Conservation (phyloP, 306 rosid genomes). For the Vigna reflexopilosa region DNA sequence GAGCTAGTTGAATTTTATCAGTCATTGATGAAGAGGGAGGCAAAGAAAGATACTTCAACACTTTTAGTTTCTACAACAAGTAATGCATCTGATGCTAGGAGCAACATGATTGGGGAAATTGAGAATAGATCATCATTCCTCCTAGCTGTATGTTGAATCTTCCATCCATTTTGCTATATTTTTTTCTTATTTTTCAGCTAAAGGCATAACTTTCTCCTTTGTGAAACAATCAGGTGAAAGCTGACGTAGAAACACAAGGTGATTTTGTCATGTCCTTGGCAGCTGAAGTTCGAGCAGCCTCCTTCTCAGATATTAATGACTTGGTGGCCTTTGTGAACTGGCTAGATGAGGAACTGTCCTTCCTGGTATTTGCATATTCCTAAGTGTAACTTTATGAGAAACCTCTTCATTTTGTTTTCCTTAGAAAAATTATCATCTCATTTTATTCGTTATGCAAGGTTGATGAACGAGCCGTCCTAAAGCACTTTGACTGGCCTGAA, state of each 20-base stretch:
- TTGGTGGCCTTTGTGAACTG: constrained; percentile 93
- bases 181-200: neutral
- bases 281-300: constrained; percentile 88
- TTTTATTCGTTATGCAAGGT: constrained; percentile 59
- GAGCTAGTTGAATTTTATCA: constrained; percentile 93
- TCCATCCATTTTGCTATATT: constrained; percentile 17
- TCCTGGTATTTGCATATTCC: constrained; percentile 42
- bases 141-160: constrained; percentile 73
- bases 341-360: constrained; percentile 89
- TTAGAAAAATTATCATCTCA: constrained; percentile 29
- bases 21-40: constrained; percentile 94
- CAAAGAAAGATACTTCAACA: constrained; percentile 85
- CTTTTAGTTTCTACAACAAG: constrained; percentile 69
- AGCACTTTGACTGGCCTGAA: constrained; percentile 99
- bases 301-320: constrained; percentile 77
- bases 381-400: neutral
- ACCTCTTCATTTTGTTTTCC: neutral
- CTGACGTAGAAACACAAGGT: constrained; percentile 96
- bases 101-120: constrained; percentile 98
- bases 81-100: constrained; percentile 80
- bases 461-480: constrained; percentile 97
- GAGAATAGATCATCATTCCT: constrained; percentile 93
- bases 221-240: constrained; percentile 66
- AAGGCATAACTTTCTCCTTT: constrained; percentile 10
- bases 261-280: constrained; percentile 94